Evolutionary conservation across 257 asterid genomes (phyloP), one percentile per base, ranked within the genome.

Genomic region (Penstemon barbatus): DNA sequence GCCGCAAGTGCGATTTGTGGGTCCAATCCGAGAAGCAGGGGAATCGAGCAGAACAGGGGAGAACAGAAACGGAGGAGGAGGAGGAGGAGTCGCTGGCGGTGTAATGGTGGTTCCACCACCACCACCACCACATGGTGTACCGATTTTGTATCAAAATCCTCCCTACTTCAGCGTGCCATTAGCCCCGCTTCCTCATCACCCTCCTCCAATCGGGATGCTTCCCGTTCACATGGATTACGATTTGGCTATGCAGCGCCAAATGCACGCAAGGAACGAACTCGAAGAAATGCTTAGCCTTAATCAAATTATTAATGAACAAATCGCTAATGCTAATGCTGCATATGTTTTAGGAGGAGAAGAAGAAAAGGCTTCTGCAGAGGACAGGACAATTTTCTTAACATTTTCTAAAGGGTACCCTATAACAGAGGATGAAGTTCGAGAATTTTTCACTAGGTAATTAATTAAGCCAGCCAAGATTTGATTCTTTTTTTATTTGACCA

Each of bases 391-490:
- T 5, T 92, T 87, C 79, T 67, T 92, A 72, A 89, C 96, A 0
- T 92, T 92, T 48, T 87, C 97, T 7, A 84, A 78, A 40, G 98
- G 97, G 0, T 92, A 86, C 58, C 97, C 95, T 1, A 75, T 83
- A 0, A 4, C 75, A 0, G 88, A 78, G 68, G 51, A 64, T 8
- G 98, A 92, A 82, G 75, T 91, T 1, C 57, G 65, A 25, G 90
- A 83, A 0, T 89, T 77, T 76, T 89, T 89, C 86, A 82, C 89
- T 1, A 83, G 85, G 96, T 88, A 77, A 15, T 15, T 15, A 15
- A 15, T 15, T 15, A 72, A 8, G 18, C 12, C 43, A 43, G 33
- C 33, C 33, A 25, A 25, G 33, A 43, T 42, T 45, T 4, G 1
- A 3, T 33, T 18, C 12, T 18, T 5, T 55, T 50, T 5, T 12